Percentiles rank a stretch among this genome's conserved stretches.
These are phyloP conservation scores for Alternaria brassicae DNA, from an alignment of 2,329 filamentous ascomycete species.

Conservation along the genomic window DNA sequence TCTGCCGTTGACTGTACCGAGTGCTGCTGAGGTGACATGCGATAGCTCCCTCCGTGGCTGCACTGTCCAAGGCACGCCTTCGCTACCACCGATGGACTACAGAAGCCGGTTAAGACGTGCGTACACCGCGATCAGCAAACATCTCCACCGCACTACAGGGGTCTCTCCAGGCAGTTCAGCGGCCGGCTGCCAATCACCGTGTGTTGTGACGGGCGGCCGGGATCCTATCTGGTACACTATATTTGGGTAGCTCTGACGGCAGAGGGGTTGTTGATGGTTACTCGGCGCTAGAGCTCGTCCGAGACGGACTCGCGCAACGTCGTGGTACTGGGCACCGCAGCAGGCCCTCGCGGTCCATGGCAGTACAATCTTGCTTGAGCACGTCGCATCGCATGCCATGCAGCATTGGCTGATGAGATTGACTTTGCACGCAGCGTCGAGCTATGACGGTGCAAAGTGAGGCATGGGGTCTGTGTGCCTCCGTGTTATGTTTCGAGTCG, in stretches of 20 bases:
- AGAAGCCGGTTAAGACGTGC: slow-evolving; percentile 38
- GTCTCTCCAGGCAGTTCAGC: slow-evolving; percentile 34
- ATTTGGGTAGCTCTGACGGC: slow-evolving; percentile 39
- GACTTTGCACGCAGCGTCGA: slow-evolving; percentile 16
- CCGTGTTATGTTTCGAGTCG: slow-evolving; percentile 42
- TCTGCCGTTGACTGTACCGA: slow-evolving; percentile 23
- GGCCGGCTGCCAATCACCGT: slow-evolving; percentile 40
- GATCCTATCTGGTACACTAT: slow-evolving; percentile 40
- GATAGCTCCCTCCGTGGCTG: slow-evolving; percentile 23
- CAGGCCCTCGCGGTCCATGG: slow-evolving; percentile 15
- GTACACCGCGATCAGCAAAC: slow-evolving; percentile 45
- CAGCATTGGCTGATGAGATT: slow-evolving; percentile 3
- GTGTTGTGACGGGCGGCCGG: slow-evolving; percentile 28
- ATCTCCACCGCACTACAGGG: slow-evolving; percentile 47
- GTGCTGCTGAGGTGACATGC: slow-evolving; percentile 19
- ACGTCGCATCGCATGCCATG: slow-evolving; percentile 5
- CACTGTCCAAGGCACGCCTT: slow-evolving; percentile 34
- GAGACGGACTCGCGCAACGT: slow-evolving; percentile 22
- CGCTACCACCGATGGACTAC: slow-evolving; percentile 29
- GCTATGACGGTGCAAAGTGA: slow-evolving; percentile 33
- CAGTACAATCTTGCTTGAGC: slow-evolving; percentile 5
- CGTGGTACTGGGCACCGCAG: slow-evolving; percentile 33
- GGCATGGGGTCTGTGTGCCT: slow-evolving; percentile 41
- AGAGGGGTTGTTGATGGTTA: slow-evolving; percentile 36
- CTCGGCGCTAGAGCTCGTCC: slow-evolving; percentile 31